Evolutionary conservation across 768 basidiomycete species (phyloP), one percentile per base, ranked within the genome.

Genomic region (Hygrophorus pudorinus): DNA sequence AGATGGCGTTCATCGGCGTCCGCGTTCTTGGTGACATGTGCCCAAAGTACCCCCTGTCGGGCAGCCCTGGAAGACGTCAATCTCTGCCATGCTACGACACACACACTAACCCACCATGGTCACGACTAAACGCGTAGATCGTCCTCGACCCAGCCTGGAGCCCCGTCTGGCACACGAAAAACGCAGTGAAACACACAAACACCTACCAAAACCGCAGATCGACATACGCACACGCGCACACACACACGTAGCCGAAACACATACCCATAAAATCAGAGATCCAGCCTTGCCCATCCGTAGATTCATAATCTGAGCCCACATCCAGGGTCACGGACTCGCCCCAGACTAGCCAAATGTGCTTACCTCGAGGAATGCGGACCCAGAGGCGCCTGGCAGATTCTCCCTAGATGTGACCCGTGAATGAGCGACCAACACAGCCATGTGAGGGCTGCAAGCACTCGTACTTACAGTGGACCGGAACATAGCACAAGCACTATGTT

Each of bases 401-500:
- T 24, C 24, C 24, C 24, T 24, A 24, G 7, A 3, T 24, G 24
- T 24, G 3, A 24, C 24, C 4, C 24, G 24, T 24, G 24, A 24
- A 24, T 24, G n/a, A n/a, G n/a, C n/a, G n/a, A n/a, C n/a, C n/a
- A n/a, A n/a, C n/a, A n/a, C n/a, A n/a, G n/a, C n/a, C 24, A 7
- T 24, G 4, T 24, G 24, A 24, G 24, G 3, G 24, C 24, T n/a
- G 7, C 7, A 24, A 24, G 1, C 18, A 40, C n/a, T 46, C 28
- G 38, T 2, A 66, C 79, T 53, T 49, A 81, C 79, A 85, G 64
- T 44, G 78, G 76, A 5, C 86, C 86, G 14, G 84, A 85, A 60
- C 87, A 91, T 7, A 92, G 68, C n/a, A 92, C 72, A 24, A 90
- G 61, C 4, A 89, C 81, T 50, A 94, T 85, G 61, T 92, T 94